Base-by-base conservation (phyloP, 2,329 filamentous ascomycete genomes). In the Teratosphaeriaceae sp. region DNA sequence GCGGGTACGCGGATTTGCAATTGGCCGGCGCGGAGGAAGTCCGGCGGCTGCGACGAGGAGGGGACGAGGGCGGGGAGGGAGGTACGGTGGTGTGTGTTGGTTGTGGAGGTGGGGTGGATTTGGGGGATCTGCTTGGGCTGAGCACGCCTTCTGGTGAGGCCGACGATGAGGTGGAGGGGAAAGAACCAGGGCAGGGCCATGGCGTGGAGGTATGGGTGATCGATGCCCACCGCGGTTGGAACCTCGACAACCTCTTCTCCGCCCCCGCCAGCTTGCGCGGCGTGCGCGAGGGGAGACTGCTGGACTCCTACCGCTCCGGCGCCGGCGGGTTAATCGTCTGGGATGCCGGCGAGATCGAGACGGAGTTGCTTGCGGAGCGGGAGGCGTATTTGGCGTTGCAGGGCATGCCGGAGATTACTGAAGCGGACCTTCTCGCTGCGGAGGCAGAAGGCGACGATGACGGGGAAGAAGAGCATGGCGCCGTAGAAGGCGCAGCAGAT, bases 181-280 rank as follows among this genome's bases (percentile, higher is more conserved):
- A 74, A 8, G 72, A 67, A 24, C 48, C 48, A 45, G 26, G 50
- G 52, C 29, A 51, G 53, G 80, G 39, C 84, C 86, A 67, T 80
- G 83, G 85, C n/a, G 86, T 97, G 1, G 88, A 96, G 62, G 84
- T 96, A 23, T 98, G 92, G 92, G 77, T 97, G 9, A 75, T 97
- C 46, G 92, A 98, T 66, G 80, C 90, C 21, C 79, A 92, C 64
- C 76, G 92, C 47, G 92, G 92, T 12, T 97, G 90, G 88, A 97
- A 98, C 62, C 63, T 98, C 59, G 81, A 80, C 50, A 98, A 98
- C 63, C 80, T 97, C 12, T 97, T 97, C 69, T 88, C 61, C 19
- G 46, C 44, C 8, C 51, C 60, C 9, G 31, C 12, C 12, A 13
- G 5, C 5, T 11, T 75, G 49, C 78, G 78, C 5, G 88, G 89